Conservation (phyloP, 1,284 basidiomycete genomes). For the Ganoderma sinense region DNA sequence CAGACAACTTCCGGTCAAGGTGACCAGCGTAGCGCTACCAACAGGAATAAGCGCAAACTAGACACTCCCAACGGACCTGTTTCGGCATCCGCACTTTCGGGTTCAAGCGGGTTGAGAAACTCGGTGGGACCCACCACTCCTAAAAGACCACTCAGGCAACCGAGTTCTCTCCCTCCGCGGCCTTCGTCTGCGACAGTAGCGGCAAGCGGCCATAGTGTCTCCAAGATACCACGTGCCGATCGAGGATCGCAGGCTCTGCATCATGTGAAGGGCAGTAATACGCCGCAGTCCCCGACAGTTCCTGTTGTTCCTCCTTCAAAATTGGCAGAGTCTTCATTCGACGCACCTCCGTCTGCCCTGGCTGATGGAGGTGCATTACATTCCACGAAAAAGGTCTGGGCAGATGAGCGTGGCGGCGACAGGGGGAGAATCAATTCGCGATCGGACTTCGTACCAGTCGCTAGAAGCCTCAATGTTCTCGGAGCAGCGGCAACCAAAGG, state of each 20-base stretch:
- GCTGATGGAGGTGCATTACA: slow-evolving; percentile 33
- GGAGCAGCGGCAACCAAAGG: slow-evolving; percentile 1
- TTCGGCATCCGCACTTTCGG: slow-evolving; percentile 14
- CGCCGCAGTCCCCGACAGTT: background rate
- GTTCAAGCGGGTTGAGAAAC: slow-evolving; percentile 9
- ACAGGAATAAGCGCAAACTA: slow-evolving; percentile 38
- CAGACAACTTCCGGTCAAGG: background rate
- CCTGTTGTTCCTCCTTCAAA: background rate
- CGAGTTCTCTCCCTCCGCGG: slow-evolving; percentile 24
- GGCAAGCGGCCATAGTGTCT: slow-evolving; percentile 9
- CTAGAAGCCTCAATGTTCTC: background rate
- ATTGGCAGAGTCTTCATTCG: background rate
- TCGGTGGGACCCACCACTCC: background rate
- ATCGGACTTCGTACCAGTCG: background rate
- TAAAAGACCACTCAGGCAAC: slow-evolving; percentile 5
- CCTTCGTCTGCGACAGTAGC: slow-evolving; percentile 15
- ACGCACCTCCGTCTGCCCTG: background rate
- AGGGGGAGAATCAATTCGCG: background rate
- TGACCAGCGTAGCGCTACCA: slow-evolving; percentile 32
- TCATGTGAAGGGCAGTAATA: slow-evolving; percentile 16
- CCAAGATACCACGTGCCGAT: slow-evolving; percentile 17
- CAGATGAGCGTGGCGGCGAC: slow-evolving; percentile 15
- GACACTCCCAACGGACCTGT: slow-evolving; percentile 22
- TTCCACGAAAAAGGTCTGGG: slow-evolving; percentile 45
- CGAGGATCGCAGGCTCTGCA: slow-evolving; percentile 17